These are phyloP conservation scores for Straminergon stramineum DNA, from an alignment of 225 moss, liverwort and hornwort genomes.

Conservation along the genomic window DNA sequence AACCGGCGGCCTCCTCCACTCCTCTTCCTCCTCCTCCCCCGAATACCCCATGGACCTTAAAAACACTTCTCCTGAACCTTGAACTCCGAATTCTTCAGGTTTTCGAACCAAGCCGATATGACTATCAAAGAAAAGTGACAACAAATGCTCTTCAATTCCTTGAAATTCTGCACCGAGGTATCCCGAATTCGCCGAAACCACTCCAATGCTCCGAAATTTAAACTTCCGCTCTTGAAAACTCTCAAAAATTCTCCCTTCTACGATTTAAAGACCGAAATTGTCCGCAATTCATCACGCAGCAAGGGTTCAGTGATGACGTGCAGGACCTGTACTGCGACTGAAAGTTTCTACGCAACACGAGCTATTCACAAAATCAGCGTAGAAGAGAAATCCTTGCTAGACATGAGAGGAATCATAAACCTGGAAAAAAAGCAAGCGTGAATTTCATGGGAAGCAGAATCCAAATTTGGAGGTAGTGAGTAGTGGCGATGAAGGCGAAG, in stretches of 20 bases:
- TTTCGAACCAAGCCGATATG: neutral
- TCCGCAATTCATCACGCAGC: neutral
- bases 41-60: slow-evolving; percentile 22
- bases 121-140: neutral
- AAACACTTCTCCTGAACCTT: neutral
- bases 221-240: neutral
- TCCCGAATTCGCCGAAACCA: neutral
- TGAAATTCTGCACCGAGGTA: neutral
- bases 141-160: neutral
- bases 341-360: neutral
- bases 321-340: neutral
- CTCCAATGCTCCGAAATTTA: neutral
- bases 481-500: neutral
- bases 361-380: neutral
- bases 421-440: neutral
- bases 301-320: neutral
- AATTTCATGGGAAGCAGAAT: neutral
- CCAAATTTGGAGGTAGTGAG: neutral
- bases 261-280: neutral
- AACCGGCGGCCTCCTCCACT: slow-evolving; percentile 2
- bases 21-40: neutral
- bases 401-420: neutral
- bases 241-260: neutral
- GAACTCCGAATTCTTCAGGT: neutral
- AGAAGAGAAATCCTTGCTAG: neutral